Base-by-base conservation (phyloP, 495 filamentous ascomycete genomes). In the Filosporella fistucella region DNA sequence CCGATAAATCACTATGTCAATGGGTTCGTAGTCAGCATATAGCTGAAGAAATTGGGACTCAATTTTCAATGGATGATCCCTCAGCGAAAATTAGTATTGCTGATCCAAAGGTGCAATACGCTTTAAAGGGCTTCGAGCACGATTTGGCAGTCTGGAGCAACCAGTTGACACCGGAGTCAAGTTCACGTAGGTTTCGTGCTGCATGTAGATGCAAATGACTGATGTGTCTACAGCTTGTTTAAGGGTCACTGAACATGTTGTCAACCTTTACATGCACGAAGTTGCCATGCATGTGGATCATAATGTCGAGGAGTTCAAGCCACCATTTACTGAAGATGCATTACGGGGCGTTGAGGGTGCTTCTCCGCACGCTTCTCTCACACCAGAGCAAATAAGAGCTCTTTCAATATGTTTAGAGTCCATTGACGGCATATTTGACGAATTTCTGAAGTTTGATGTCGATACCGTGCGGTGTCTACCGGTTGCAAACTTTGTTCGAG, bases 211-310 rank as follows among this genome's bases (percentile, higher is more conserved):
- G 35, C 9, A n/a, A n/a, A n/a, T n/a, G n/a, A n/a, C 51, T 55
- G 43, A 56, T 23, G 20, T 8, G 14, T 1, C 17, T 20, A 28
- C 37, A 85, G 79, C 72, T 39, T 70, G 75, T 2, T 65, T 88
- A 3, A 63, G 69, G 47, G 63, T 87, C 34, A 72, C 72, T 37
- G 81, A 82, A 49, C 69, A 85, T 51, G 73, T 88, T 2, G 60
- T 89, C 25, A 84, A 75, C 47, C 68, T 96, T 2, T 95, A 91
- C 55, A 79, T 95, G 52, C 88, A 97, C 59, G 91, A 96, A 63
- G 84, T 91, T 40, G 82, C 84, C 2, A 77, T 95, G 57, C 83
- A 91, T 41, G 70, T 81, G 17, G 86, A 93, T 48, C 78, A 81
- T 52, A 77, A 72, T 38, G 63, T 76, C 4, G 81, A 86, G 4